These are phyloP conservation scores for Podospora australis DNA, from an alignment of 495 filamentous ascomycete species.

Conservation along the genomic window DNA sequence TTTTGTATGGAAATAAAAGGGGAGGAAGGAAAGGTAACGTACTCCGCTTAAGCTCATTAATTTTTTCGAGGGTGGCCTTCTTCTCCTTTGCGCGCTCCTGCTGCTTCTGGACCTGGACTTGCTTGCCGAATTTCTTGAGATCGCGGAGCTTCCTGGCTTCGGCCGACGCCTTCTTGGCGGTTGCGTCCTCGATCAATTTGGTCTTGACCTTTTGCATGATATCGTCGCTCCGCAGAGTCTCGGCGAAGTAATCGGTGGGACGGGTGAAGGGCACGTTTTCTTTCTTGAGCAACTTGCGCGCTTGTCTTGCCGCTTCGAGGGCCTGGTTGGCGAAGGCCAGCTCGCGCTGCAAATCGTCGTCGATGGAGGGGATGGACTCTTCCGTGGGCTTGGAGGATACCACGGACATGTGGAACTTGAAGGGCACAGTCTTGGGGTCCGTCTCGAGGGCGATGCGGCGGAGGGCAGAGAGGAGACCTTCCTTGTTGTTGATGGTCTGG, in stretches of 20 bases:
- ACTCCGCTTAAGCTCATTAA: conserved; percentile 90
- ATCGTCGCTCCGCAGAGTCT: conserved; percentile 97
- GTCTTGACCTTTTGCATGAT: conserved; percentile 95
- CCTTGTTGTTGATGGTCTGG: conserved; percentile 94
- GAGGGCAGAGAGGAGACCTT: conserved; percentile 69
- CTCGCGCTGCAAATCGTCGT: conserved; percentile 83
- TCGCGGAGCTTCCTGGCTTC: conserved; percentile 90
- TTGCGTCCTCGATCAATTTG: conserved; percentile 88
- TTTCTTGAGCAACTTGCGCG: conserved; percentile 64
- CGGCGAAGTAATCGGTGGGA: conserved; percentile 91
- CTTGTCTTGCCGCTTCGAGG: conserved; percentile 67
- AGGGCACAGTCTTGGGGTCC: conserved; percentile 41
- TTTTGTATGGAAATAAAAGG: conserved; percentile 6
- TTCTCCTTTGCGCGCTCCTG: conserved; percentile 89
- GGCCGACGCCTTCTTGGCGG: conserved; percentile 80
- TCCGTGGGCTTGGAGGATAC: conserved; percentile 43
- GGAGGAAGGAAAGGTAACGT: conserved; percentile 28
- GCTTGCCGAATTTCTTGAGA: conserved; percentile 98
- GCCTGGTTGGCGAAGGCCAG: conserved; percentile 90
- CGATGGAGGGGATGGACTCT: conserved; percentile 58
- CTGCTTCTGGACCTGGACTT: conserved; percentile 93
- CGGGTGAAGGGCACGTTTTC: conserved; percentile 80
- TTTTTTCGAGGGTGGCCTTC: conserved; percentile 86
- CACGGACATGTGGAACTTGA: conserved; percentile 50
- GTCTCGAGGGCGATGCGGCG: conserved; percentile 67